A percentile compares a stretch with the other conserved stretches of the same genome.
Conservation (phyloP, 805 yeast genomes). For the Pichia scutulata region DNA sequence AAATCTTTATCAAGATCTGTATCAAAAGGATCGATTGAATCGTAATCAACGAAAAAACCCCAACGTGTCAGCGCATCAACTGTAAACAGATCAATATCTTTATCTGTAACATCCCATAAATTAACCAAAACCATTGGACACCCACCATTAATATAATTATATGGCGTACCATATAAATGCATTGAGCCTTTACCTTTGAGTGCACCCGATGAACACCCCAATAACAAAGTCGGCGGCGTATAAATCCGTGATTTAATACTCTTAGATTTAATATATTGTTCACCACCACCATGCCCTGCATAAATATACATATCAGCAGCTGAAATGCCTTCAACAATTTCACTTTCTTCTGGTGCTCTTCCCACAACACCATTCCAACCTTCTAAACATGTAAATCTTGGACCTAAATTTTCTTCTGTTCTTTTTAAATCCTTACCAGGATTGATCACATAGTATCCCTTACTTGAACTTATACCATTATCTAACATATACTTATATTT, state of each 20-base stretch:
- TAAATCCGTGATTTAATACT: constrained; percentile 36
- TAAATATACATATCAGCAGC: constrained; percentile 53
- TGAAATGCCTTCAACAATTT: constrained; percentile 37
- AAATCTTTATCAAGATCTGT: constrained; percentile 15
- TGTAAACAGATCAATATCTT: constrained; percentile 82
- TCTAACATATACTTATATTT: constrained; percentile 12
- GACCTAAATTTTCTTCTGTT: constrained; percentile 54
- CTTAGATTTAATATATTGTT: constrained; percentile 58
- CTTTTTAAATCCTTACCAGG: constrained; percentile 71
- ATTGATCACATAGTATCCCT: constrained; percentile 63
- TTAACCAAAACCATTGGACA: constrained; percentile 79
- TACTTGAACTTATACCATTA: constrained; percentile 16
- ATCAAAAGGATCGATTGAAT: constrained; percentile 16
- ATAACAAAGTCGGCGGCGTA: constrained; percentile 55
- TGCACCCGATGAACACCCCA: constrained; percentile 90
- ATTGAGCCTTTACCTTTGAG: constrained; percentile 49
- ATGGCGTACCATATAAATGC: constrained; percentile 70
- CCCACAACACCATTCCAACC: constrained; percentile 53
- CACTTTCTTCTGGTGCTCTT: constrained; percentile 47
- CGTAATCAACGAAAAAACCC: constrained; percentile 44
- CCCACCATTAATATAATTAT: constrained; percentile 71
- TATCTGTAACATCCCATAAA: constrained; percentile 96
- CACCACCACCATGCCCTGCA: constrained; percentile 97
- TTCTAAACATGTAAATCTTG: constrained; percentile 30
- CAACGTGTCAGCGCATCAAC: constrained; percentile 51